These are phyloP conservation scores for Kwoniella newhampshirensis DNA, from an alignment of 768 basidiomycete genomes.

Conservation along the genomic window DNA sequence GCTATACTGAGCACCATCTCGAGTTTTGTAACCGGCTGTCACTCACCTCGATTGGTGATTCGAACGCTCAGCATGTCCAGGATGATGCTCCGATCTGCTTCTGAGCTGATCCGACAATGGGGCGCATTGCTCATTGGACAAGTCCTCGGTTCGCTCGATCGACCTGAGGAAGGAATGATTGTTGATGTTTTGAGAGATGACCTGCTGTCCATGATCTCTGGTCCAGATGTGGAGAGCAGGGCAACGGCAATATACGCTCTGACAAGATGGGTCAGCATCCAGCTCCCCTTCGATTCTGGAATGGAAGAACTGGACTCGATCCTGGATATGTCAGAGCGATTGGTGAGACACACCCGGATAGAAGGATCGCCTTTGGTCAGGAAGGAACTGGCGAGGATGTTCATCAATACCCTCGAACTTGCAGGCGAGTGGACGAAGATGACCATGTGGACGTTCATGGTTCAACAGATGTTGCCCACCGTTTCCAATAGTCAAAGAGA, in stretches of 20 bases:
- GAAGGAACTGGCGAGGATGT: slow-evolving; percentile 36
- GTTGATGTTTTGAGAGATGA: slow-evolving; percentile 14
- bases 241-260: slow-evolving; percentile 42
- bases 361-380: slow-evolving; percentile 41
- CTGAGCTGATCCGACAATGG: slow-evolving; percentile 39
- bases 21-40: slow-evolving; percentile 22
- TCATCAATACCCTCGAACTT: slow-evolving; percentile 10
- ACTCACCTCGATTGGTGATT: slow-evolving; percentile 20
- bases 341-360: slow-evolving; percentile 13
- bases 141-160: slow-evolving; percentile 23
- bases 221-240: slow-evolving; percentile 31
- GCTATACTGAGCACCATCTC: slow-evolving; percentile 38
- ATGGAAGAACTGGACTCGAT: not conserved
- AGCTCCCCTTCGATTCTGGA: not conserved
- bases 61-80: slow-evolving; percentile 21
- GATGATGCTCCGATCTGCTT: slow-evolving; percentile 24
- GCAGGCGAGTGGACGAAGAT: slow-evolving; percentile 24
- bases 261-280: slow-evolving; percentile 24
- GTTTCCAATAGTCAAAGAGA: not conserved
- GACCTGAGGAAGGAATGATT: slow-evolving; percentile 9
- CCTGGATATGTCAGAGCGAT: slow-evolving; percentile 6
- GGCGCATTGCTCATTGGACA: slow-evolving; percentile 41
- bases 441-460: slow-evolving; percentile 19
- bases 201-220: slow-evolving; percentile 22
- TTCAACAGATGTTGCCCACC: slow-evolving; percentile 4